Conservation (phyloP, 352 stramenopile species). For the Globisporangium irregulare region DNA sequence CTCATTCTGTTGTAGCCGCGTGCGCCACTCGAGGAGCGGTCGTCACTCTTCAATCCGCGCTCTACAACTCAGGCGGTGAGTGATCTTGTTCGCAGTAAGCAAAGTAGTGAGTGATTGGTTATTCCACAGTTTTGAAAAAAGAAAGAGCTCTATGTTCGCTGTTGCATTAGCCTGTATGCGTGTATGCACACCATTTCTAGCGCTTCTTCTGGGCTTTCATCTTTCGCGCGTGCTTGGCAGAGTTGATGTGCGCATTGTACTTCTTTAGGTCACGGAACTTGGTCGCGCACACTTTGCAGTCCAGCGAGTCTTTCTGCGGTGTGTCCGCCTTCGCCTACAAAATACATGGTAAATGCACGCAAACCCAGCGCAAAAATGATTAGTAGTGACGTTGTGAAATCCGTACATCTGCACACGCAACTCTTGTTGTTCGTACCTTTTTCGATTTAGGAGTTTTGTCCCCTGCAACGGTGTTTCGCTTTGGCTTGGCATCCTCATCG, state of each 20-base stretch:
- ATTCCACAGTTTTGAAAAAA: not conserved
- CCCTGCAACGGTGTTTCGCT: not conserved
- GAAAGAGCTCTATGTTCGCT: not conserved
- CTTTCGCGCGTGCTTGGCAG: slow-evolving; percentile 76
- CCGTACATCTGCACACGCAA: not conserved
- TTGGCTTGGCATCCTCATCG: slow-evolving; percentile 4
- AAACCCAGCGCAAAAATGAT: not conserved
- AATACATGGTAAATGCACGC: not conserved
- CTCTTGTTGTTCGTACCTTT: slow-evolving; percentile 6
- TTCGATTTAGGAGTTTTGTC: not conserved
- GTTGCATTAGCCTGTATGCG: not conserved
- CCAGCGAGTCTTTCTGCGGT: slow-evolving; percentile 22
- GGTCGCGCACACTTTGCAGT: slow-evolving; percentile 54
- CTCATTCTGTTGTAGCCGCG: not conserved
- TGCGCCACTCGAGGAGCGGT: not conserved
- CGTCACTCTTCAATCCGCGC: not conserved
- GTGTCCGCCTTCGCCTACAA: slow-evolving; percentile 17
- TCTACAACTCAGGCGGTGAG: not conserved
- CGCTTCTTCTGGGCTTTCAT: slow-evolving; percentile 59
- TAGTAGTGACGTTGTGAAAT: too few species aligned
- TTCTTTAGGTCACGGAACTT: slow-evolving; percentile 70
- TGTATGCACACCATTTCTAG: not conserved
- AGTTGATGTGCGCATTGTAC: slow-evolving; percentile 87
- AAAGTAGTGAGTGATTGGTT: not conserved
- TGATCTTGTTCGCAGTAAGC: not conserved